Base-by-base conservation (phyloP, 306 rosid genomes). In the Notholithocarpus densiflorus region DNA sequence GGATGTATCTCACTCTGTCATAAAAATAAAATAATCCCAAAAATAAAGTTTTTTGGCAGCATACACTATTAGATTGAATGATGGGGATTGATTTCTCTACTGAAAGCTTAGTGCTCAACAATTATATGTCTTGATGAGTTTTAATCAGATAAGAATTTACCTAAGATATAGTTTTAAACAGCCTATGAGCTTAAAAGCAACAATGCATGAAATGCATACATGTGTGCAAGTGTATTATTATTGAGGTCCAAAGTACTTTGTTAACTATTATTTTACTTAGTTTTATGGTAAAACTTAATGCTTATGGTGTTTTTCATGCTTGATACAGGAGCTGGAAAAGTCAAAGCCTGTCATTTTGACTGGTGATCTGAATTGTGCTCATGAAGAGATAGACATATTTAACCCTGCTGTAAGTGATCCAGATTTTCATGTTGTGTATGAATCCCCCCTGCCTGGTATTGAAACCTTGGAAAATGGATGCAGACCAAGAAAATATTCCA, bases 351-450 rank as follows among this genome's bases (percentile, higher is more conserved):
- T 94, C 51, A 82, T 94, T 85, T 89, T 94, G 86, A 89, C 98
- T 2, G 98, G 98, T 82, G 98, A 94, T 86, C 87, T 94, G 77
- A 94, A 94, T 71, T 94, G 98, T 80, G 98, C 98, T 69, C 97
- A 94, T 81, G 89, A 94, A 86, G 98, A 94, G 92, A 94, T 92
- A 79, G 98, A 92, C 86, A 91, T 94, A 82, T 84, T 77, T 83
- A 87, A 94, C 78, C 98, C 97, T 57, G 92, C 97, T 68, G 98
- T 91, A 87, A 89, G 98, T 78, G 65, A 60, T 84, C 71, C 51
- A 21, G 48, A 71, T 72, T 83, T 4, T 51, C 18, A 37, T 75
- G 23, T 48, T 81, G 60, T 40, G n/a, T 13, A 45, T 37, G 40
- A 48, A 31, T 31, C 59, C 70, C 59, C 27, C 34, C 45, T 43